phyloP scores from a whole-genome alignment of 176 grass and related monocot genomes.

The Puccinellia tenuiflora region DNA sequence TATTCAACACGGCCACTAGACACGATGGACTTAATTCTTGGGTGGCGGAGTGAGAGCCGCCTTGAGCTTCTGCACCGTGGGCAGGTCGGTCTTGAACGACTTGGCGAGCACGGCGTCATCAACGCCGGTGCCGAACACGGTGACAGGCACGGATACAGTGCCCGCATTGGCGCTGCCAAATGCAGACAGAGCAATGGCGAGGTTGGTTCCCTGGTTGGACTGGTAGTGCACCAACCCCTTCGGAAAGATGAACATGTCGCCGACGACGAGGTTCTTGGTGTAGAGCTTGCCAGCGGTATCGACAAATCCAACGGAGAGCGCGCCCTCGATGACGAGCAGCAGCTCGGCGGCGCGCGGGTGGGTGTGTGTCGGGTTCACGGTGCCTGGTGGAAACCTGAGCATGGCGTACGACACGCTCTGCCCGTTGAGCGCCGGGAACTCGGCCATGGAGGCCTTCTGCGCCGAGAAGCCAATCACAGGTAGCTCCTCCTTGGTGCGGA shows the following conservation, averaged over 20 bases:
- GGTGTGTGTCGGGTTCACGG: conserved; percentile 52
- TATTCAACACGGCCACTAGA: too few relatives aligned
- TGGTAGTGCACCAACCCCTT: conserved; percentile 57
- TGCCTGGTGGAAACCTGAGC: conserved; percentile 21
- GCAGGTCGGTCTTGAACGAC: conserved; percentile 34
- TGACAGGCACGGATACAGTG: conserved; percentile 5
- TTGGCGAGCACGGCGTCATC: conserved; percentile 23
- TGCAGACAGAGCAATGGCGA: conserved; percentile 9
- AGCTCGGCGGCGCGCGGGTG: conserved; percentile 60
- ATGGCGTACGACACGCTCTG: conserved; percentile 38
- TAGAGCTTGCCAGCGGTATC: conserved; percentile 31
- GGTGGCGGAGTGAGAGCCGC: not conserved
- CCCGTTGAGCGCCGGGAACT: conserved; percentile 48
- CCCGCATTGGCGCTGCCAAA: conserved; percentile 35
- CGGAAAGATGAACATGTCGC: conserved; percentile 53
- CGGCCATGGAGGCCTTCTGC: conserved; percentile 17
- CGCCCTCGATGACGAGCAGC: conserved; percentile 30
- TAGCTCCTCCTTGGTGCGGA: not conserved
- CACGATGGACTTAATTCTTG: not conserved
- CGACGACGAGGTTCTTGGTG: conserved; percentile 2
- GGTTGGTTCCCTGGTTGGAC: conserved; percentile 8
- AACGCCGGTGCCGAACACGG: conserved; percentile 33
- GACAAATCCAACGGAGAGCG: conserved; percentile 50
- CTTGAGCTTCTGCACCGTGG: conserved; percentile 31
- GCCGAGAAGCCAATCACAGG: not conserved